These are phyloP conservation scores for Gloeophyllum trabeum DNA, from an alignment of 768 basidiomycete genomes.

Conservation along the genomic window DNA sequence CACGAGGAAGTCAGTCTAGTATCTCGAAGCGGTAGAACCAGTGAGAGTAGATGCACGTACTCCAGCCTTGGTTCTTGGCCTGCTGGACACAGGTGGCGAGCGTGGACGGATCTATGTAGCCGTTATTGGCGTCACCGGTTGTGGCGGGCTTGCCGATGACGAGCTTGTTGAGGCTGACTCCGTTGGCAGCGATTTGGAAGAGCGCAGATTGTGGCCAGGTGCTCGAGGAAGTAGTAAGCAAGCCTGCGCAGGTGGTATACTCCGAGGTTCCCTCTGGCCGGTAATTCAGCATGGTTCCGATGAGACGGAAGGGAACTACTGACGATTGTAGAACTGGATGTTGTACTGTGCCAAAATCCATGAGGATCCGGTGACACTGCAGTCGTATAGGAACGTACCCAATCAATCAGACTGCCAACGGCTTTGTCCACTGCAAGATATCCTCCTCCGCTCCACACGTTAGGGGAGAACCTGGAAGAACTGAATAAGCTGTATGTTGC, in stretches of 20 bases:
- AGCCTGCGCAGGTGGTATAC: constrained; percentile 50
- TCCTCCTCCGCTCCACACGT: constrained; percentile 25
- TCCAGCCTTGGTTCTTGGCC: constrained; percentile 58
- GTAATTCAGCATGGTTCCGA: background rate
- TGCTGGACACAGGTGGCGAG: constrained; percentile 49
- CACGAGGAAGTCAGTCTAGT: constrained; percentile 1
- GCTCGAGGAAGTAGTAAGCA: constrained; percentile 46
- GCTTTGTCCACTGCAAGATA: constrained; percentile 25
- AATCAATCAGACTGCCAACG: constrained; percentile 33
- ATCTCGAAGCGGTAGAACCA: background rate
- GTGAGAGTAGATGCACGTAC: constrained; percentile 24
- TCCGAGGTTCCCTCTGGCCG: constrained; percentile 53
- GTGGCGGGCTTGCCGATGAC: constrained; percentile 46
- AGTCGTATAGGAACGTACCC: constrained; percentile 17
- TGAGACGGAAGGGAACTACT: constrained; percentile 3
- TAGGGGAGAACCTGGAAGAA: constrained; percentile 21
- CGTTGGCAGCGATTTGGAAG: constrained; percentile 39
- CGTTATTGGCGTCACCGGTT: constrained; percentile 28
- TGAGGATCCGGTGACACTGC: too few relatives aligned
- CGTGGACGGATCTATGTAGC: constrained; percentile 47
- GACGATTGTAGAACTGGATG: constrained; percentile 27
- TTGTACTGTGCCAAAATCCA: constrained; percentile 26
- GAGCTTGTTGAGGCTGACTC: constrained; percentile 35
- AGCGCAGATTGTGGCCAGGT: constrained; percentile 51
- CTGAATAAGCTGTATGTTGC: background rate